phyloP scores from a whole-genome alignment of 148 eudicot species.

The Rhododendron kiyosumense region DNA sequence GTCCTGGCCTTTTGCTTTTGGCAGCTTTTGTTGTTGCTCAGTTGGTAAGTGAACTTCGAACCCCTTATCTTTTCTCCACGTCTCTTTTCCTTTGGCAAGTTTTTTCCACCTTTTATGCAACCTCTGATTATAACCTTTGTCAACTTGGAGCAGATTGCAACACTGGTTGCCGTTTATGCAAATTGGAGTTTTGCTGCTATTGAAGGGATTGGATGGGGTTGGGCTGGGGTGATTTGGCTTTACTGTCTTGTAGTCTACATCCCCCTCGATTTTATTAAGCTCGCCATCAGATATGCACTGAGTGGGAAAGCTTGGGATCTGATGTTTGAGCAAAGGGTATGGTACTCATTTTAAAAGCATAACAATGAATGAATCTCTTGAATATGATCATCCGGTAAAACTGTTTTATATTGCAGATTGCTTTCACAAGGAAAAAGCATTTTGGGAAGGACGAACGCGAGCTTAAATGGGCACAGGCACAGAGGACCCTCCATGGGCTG shows the following conservation, averaged over 20 bases:
- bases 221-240: constrained; percentile 51
- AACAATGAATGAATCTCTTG: not conserved
- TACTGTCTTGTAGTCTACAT: constrained; percentile 33
- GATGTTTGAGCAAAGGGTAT: constrained; percentile 41
- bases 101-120: not conserved
- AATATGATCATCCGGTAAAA: not conserved
- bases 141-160: constrained; percentile 26
- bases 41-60: constrained; percentile 25
- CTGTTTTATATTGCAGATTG: constrained; percentile 30
- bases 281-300: constrained; percentile 31
- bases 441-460: constrained; percentile 67
- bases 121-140: not conserved
- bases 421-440: constrained; percentile 64
- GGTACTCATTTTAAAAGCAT: not conserved
- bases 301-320: constrained; percentile 47
- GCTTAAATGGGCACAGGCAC: constrained; percentile 68
- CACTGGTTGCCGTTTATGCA: constrained; percentile 43
- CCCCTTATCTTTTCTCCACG: not conserved
- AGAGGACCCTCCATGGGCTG: constrained; percentile 63
- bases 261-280: constrained; percentile 41
- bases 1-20: constrained; percentile 36
- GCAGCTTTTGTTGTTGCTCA: constrained; percentile 44
- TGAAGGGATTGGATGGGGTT: constrained; percentile 41
- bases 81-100: not conserved
- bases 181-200: constrained; percentile 43